These are phyloP conservation scores for Linderniella brevidens DNA, from an alignment of 257 asterid species.

Conservation along the genomic window DNA sequence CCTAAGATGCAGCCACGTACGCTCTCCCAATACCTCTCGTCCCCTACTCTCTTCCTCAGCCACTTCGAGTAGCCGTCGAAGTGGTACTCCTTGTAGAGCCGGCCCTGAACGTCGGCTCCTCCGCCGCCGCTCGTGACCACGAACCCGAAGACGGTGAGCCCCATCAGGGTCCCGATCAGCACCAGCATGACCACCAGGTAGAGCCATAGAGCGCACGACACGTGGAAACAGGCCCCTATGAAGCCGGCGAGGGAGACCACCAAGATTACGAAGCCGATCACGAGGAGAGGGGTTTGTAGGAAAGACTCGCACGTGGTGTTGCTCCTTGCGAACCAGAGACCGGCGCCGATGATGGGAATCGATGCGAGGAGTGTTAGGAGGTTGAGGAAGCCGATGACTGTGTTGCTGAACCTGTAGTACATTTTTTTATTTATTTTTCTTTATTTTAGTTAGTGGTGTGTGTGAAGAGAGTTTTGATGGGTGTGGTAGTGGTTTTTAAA, in stretches of 20 bases:
- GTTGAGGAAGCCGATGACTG: slow-evolving; percentile 77
- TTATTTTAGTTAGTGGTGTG: not conserved
- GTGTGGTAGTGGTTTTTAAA: slow-evolving; percentile 10
- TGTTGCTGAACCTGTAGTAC: slow-evolving; percentile 69
- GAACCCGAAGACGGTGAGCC: slow-evolving; percentile 62
- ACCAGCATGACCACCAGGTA: slow-evolving; percentile 60
- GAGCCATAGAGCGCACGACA: slow-evolving; percentile 88
- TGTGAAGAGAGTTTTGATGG: slow-evolving; percentile 7
- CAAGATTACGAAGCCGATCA: slow-evolving; percentile 59
- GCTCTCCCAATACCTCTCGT: slow-evolving; percentile 48
- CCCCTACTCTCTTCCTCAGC: slow-evolving; percentile 57
- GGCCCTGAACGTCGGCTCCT: slow-evolving; percentile 40
- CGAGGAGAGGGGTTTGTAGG: slow-evolving; percentile 73
- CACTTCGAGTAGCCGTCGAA: slow-evolving; percentile 52
- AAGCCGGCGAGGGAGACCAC: slow-evolving; percentile 73
- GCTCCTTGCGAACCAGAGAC: slow-evolving; percentile 82
- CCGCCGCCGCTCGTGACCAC: slow-evolving; percentile 70
- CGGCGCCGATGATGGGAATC: slow-evolving; percentile 92
- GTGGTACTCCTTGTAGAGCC: slow-evolving; percentile 51
- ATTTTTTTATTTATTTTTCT: slow-evolving; percentile 7
- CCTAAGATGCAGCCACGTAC: slow-evolving; percentile 55
- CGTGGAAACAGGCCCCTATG: slow-evolving; percentile 85
- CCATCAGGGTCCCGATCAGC: slow-evolving; percentile 59
- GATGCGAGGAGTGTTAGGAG: slow-evolving; percentile 82
- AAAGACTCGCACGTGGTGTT: slow-evolving; percentile 77